These are phyloP conservation scores for Prunus fruticosa DNA, from an alignment of 306 rosid genomes.

Conservation along the genomic window DNA sequence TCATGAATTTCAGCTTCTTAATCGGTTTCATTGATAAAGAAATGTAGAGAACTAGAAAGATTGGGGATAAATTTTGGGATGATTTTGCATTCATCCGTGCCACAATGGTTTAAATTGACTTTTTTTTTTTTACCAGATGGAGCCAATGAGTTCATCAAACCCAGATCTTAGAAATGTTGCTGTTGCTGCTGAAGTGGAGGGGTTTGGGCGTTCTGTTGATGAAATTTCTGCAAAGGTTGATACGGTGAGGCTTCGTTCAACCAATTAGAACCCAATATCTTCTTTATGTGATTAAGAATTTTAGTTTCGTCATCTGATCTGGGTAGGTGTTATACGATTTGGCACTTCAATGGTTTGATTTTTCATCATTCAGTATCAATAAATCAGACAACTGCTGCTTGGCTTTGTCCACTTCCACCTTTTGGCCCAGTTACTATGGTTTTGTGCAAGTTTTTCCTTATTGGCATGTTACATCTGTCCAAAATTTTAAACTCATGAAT, in stretches of 20 bases:
- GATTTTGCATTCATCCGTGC: neutral
- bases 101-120: neutral
- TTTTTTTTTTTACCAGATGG: conserved; percentile 30
- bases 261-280: neutral
- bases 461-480: neutral
- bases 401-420: neutral
- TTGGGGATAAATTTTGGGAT: neutral
- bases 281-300: neutral
- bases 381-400: neutral
- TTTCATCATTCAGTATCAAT: neutral
- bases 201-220: conserved; percentile 18
- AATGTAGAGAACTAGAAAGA: neutral
- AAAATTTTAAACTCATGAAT: conserved; percentile 10
- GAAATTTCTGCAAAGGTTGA: conserved; percentile 35
- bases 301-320: neutral
- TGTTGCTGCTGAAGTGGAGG: conserved; percentile 23
- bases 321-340: neutral
- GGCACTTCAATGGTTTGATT: neutral
- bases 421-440: neutral
- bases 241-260: conserved; percentile 30
- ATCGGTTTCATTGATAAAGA: neutral
- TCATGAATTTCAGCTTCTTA: neutral
- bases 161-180: conserved; percentile 4
- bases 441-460: neutral
- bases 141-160: conserved; percentile 23